These are phyloP conservation scores for Ceratobasidium sp. DNA, from an alignment of 1,284 basidiomycete species.

Conservation along the genomic window DNA sequence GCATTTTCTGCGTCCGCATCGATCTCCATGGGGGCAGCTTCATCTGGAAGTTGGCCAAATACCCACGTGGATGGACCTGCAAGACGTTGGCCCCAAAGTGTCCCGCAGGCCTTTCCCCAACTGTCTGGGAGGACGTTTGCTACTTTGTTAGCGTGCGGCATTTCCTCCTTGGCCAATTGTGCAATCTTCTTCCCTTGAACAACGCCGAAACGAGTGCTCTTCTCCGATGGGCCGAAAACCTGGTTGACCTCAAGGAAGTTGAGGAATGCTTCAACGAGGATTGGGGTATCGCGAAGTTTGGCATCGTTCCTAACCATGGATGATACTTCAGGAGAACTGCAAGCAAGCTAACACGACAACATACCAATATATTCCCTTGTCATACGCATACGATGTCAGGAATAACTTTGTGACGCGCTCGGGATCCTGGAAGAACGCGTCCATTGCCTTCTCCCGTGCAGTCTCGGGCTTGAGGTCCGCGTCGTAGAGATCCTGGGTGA, in stretches of 20 bases:
- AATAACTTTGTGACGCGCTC: slow-evolving; percentile 30
- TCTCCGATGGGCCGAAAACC: slow-evolving; percentile 21
- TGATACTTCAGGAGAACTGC: background rate
- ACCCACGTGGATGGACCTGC: slow-evolving; percentile 11
- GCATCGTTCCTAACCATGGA: slow-evolving; percentile 21
- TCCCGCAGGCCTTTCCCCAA: slow-evolving; percentile 34
- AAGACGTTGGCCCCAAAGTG: slow-evolving; percentile 28
- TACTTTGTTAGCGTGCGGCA: slow-evolving; percentile 37
- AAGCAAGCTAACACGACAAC: background rate
- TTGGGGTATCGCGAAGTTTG: slow-evolving; percentile 30
- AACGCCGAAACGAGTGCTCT: slow-evolving; percentile 9
- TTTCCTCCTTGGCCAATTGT: slow-evolving; percentile 33
- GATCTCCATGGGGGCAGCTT: background rate
- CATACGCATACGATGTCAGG: slow-evolving; percentile 36
- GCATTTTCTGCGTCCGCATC: background rate
- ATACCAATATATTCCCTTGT: slow-evolving; percentile 38
- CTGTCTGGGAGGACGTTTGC: slow-evolving; percentile 21
- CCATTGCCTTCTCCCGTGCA: slow-evolving; percentile 22
- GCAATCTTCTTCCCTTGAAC: slow-evolving; percentile 19
- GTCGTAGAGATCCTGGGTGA: slow-evolving; percentile 6
- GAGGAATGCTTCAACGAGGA: slow-evolving; percentile 33
- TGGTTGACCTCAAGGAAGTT: slow-evolving; percentile 34
- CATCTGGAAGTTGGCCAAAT: slow-evolving; percentile 18
- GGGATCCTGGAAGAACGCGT: slow-evolving; percentile 33
- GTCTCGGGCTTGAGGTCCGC: slow-evolving; percentile 12